Conservation (phyloP, 2,329 filamentous ascomycete species). For the Periconia sp. region DNA sequence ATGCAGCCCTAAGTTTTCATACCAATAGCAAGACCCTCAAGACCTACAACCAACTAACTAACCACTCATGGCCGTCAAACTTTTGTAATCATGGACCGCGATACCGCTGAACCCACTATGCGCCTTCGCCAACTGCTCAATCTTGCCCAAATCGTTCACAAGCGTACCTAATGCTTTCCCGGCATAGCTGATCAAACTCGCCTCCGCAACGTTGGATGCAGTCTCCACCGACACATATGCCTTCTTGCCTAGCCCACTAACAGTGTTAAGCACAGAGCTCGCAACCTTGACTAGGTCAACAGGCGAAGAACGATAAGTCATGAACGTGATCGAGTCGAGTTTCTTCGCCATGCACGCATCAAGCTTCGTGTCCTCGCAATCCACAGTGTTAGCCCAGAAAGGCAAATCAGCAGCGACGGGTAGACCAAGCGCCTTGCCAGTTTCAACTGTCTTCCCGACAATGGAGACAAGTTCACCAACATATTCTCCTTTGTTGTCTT, state of each 20-base stretch:
- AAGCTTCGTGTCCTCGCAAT: slow-evolving; percentile 7
- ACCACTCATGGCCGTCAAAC: slow-evolving; percentile 2
- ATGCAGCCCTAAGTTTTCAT: no score
- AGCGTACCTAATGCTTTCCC: slow-evolving; percentile 8
- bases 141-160: slow-evolving; percentile 2
- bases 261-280: slow-evolving; percentile 3
- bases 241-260: background rate
- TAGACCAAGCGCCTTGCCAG: slow-evolving; percentile 1
- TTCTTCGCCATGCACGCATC: slow-evolving; percentile 7
- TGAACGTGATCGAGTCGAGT: slow-evolving; percentile 10
- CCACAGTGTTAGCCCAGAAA: slow-evolving; percentile 11
- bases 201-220: slow-evolving; percentile 1
- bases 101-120: slow-evolving; percentile 6
- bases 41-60: no score
- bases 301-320: slow-evolving; percentile 12
- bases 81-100: slow-evolving; percentile 10
- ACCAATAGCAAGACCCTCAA: no score
- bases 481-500: slow-evolving; percentile 5
- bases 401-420: slow-evolving; percentile 10
- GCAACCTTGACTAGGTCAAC: slow-evolving; percentile 6
- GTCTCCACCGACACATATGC: slow-evolving; percentile 12
- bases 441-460: background rate
- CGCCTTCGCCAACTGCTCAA: slow-evolving; percentile 3
- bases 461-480: slow-evolving; percentile 4
- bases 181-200: slow-evolving; percentile 9